Evolutionary conservation across 495 filamentous ascomycete species (phyloP), one percentile per base, ranked within the genome.

Genomic region (Penicillium waksmanii): DNA sequence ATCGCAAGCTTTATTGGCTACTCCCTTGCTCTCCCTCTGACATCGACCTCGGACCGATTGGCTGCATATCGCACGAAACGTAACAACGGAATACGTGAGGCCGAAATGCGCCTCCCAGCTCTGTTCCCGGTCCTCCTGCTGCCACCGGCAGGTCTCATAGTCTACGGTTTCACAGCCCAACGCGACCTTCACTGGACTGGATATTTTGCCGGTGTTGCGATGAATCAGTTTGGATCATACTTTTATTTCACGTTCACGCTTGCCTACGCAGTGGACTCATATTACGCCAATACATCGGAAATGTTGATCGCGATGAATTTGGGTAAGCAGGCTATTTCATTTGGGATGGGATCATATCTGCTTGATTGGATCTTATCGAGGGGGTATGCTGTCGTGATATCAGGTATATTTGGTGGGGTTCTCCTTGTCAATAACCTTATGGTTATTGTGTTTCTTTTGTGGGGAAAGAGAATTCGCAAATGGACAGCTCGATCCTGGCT

Each of bases 221-320:
- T 87, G 77, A 74, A 72, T 18, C 77, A 83, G 51, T 85, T 78
- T 59, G 73, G 72, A 18, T 72, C 75, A 3, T 84, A 82, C 53
- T 85, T 87, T 57, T 87, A 79, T 58, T 87, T 87, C 67, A 78
- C 77, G 5, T 84, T 85, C 56, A 83, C 82, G n/a, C 72, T 87
- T 11, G 84, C 83, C 4, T 85, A 87, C 49, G 81, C 82, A 1
- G 80, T 87, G 12, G 84, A 87, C 65, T 79, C 74, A 12, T 85
- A 87, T 62, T 75, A 77, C n/a, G 73, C 79, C 2, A 85, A 85
- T 53, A 80, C 80, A 10, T 77, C 73, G 1, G 84, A 88, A 65
- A 87, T 88, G 85, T 71, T 88, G 31, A 88, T 88, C 61, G 84
- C 83, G 3, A 87, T 88, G 84, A 87, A 87, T 59, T 63, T 88